A percentile compares a stretch with the other conserved stretches of the same genome.
These are phyloP conservation scores for Fomitopsis serialis DNA, from an alignment of 768 basidiomycete genomes.

Conservation along the genomic window DNA sequence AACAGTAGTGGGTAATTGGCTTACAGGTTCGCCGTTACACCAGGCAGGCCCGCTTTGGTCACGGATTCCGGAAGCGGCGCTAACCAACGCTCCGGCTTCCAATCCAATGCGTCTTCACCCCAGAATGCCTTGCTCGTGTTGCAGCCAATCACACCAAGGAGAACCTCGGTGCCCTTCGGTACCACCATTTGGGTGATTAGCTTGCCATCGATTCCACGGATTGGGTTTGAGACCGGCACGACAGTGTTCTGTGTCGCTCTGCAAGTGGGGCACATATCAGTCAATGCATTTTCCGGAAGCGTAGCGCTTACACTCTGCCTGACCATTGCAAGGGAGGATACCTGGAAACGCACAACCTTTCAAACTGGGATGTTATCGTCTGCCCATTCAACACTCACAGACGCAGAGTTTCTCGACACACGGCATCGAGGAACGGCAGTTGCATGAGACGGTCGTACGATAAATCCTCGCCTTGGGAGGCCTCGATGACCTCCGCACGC, in stretches of 20 bases:
- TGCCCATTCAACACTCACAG: conserved; percentile 24
- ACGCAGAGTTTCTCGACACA: conserved; percentile 55
- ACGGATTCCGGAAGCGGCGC: conserved; percentile 15
- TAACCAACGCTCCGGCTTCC: conserved; percentile 41
- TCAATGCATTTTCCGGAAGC: not conserved
- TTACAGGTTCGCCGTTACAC: conserved; percentile 26
- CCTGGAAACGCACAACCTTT: not conserved
- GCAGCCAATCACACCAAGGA: conserved; percentile 20
- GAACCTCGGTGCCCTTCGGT: conserved; percentile 21
- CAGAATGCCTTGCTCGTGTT: conserved; percentile 33
- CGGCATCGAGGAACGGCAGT: conserved; percentile 60
- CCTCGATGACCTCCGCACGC: conserved; percentile 16
- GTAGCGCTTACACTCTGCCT: conserved; percentile 2
- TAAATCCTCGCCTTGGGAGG: conserved; percentile 25
- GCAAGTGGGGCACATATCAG: not conserved
- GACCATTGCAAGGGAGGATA: conserved; percentile 4
- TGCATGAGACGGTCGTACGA: conserved; percentile 13
- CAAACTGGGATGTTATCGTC: no score
- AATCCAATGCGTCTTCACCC: conserved; percentile 37
- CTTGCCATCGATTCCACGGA: conserved; percentile 23
- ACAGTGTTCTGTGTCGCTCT: conserved; percentile 16
- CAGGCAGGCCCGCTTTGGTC: conserved; percentile 23
- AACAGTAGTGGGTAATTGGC: not conserved
- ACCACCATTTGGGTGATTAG: conserved; percentile 19
- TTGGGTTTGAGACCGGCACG: conserved; percentile 26